A percentile compares a stretch with the other conserved stretches of the same genome.
phyloP scores from a whole-genome alignment of 169 alveolate genomes.

The Blepharisma undulans region DNA sequence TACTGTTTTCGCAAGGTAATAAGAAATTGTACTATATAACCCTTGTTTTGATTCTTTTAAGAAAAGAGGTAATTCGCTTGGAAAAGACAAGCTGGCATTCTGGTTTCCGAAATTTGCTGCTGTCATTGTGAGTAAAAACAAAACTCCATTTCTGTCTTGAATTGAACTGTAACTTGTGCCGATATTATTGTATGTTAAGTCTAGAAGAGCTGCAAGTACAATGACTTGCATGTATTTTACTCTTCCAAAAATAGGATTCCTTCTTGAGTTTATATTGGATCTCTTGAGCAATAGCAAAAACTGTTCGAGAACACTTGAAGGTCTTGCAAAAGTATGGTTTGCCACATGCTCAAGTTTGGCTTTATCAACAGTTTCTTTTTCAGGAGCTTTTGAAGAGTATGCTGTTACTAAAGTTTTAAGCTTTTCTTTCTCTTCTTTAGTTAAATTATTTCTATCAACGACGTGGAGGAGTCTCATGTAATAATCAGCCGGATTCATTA shows the following conservation, averaged over 20 bases:
- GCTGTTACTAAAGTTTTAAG: slow-evolving; percentile 47
- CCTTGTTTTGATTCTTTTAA: slow-evolving; percentile 31
- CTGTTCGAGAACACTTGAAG: not conserved
- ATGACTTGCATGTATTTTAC: not conserved
- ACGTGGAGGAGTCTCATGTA: slow-evolving; percentile 49
- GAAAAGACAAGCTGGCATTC: slow-evolving; percentile 25
- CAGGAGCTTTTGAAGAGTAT: not conserved
- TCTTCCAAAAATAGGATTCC: slow-evolving; percentile 7
- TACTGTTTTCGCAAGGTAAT: not conserved
- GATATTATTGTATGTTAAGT: not conserved
- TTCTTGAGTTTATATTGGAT: not conserved
- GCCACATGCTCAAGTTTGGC: not conserved
- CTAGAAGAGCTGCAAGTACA: not conserved
- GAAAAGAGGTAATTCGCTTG: not conserved
- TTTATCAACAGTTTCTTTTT: not conserved
- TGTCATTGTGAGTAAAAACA: slow-evolving; percentile 40
- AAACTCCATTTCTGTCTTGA: slow-evolving; percentile 46
- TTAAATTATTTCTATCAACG: not conserved
- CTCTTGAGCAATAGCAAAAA: not conserved
- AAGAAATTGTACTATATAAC: not conserved
- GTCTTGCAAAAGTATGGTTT: not conserved
- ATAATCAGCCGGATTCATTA: slow-evolving; percentile 51
- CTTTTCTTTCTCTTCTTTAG: not conserved
- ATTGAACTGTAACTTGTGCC: slow-evolving; percentile 8
- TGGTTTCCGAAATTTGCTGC: slow-evolving; percentile 6